Conservation (phyloP, 345 rosid genomes). For the Salix udensis region DNA sequence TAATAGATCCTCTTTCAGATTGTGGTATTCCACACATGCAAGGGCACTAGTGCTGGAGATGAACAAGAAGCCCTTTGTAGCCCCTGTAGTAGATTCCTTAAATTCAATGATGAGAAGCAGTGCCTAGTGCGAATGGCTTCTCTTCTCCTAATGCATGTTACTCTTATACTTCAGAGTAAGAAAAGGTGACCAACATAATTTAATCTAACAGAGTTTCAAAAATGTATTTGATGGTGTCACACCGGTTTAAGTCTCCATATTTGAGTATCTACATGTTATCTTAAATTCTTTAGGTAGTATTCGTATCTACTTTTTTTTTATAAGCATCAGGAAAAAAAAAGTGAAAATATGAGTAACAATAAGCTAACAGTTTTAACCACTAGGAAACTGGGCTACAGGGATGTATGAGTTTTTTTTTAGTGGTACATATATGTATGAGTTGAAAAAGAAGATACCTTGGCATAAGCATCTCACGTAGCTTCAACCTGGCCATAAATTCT, state of each 20-base stretch:
- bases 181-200: too few species aligned
- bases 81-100: neutral
- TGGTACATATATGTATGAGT: neutral
- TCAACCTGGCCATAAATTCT: conserved; percentile 96
- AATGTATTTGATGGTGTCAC: too few species aligned
- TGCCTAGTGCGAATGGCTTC: neutral
- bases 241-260: too few species aligned
- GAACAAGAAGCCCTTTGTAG: neutral
- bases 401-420: too few species aligned
- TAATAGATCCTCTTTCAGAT: neutral
- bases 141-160: conserved; percentile 1
- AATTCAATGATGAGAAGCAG: neutral
- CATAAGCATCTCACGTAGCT: conserved; percentile 95
- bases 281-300: neutral
- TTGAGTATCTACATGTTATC: too few species aligned
- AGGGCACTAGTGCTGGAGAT: neutral
- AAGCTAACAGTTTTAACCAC: neutral
- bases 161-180: too few species aligned
- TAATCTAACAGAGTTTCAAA: too few species aligned
- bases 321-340: neutral
- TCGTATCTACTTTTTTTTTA: neutral
- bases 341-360: neutral
- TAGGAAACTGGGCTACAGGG: neutral
- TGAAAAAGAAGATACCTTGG: conserved; percentile 59
- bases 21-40: neutral